phyloP scores from a whole-genome alignment of 176 grass and related monocot genomes.

The Musa itinerans region DNA sequence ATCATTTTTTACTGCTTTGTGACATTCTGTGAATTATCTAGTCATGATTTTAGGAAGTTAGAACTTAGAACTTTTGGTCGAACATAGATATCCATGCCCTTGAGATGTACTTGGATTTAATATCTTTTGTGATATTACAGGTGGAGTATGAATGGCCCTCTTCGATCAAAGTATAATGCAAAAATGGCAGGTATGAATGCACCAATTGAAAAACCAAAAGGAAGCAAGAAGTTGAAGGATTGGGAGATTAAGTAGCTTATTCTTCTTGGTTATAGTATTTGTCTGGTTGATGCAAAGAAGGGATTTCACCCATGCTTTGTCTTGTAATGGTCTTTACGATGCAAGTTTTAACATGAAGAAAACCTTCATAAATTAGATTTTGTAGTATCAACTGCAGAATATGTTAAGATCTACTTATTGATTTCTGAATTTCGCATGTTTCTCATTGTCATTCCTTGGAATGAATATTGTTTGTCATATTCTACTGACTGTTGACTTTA shows the following conservation, averaged over 20 bases:
- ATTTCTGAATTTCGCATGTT: too few relatives aligned
- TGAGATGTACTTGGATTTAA: neutral
- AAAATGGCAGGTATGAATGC: slow-evolving; percentile 93
- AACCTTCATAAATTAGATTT: neutral
- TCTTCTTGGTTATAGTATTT: neutral
- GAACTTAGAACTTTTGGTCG: neutral
- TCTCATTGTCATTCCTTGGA: too few relatives aligned
- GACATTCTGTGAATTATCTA: neutral
- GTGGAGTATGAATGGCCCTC: slow-evolving; percentile 76
- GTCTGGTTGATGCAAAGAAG: too few relatives aligned
- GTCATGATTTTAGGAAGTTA: neutral
- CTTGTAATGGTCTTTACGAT: neutral
- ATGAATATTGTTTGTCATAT: too few relatives aligned
- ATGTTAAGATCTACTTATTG: neutral
- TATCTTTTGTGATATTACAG: slow-evolving; percentile 24
- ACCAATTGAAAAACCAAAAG: slow-evolving; percentile 79
- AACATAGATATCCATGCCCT: neutral
- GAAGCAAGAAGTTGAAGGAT: slow-evolving; percentile 93
- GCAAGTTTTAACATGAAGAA: neutral
- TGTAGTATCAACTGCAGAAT: neutral
- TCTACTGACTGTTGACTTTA: too few relatives aligned
- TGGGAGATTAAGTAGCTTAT: slow-evolving; percentile 45
- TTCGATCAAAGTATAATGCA: slow-evolving; percentile 76
- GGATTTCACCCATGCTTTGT: neutral
- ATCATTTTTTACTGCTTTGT: too few relatives aligned